These are phyloP conservation scores for Heliophila coronopifolia DNA, from an alignment of 441 rosid genomes.

Conservation along the genomic window DNA sequence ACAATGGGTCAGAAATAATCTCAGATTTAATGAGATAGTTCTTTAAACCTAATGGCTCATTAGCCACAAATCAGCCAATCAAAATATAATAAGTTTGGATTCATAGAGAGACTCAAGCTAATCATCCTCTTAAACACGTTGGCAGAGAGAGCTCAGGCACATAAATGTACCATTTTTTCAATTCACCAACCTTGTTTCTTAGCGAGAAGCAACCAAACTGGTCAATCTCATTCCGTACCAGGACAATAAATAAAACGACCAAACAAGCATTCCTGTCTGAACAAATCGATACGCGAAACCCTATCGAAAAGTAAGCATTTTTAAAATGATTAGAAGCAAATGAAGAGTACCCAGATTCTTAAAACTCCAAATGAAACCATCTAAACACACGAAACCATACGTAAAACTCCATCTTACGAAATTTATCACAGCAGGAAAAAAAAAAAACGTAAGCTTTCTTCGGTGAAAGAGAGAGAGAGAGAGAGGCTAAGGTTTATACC, in stretches of 20 bases:
- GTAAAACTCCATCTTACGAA: not conserved
- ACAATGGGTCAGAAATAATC: not conserved
- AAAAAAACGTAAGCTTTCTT: slow-evolving; percentile 4
- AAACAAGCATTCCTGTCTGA: not conserved
- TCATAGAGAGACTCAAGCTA: slow-evolving; percentile 14
- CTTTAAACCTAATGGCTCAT: not conserved
- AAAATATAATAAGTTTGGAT: not conserved
- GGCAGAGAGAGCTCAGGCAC: not conserved
- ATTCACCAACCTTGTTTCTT: not conserved
- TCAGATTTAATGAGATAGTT: not conserved
- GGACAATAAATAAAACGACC: not conserved
- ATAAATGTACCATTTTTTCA: not conserved
- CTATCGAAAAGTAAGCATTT: slow-evolving; percentile 10
- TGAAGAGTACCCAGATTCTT: slow-evolving; percentile 8
- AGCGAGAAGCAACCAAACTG: not conserved
- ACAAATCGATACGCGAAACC: slow-evolving; percentile 11
- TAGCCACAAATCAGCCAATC: not conserved
- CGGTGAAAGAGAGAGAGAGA: slow-evolving; percentile 8
- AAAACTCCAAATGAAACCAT: not conserved
- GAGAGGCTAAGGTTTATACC: slow-evolving; percentile 10
- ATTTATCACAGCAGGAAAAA: slow-evolving; percentile 13
- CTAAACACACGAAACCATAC: not conserved
- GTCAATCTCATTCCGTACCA: not conserved
- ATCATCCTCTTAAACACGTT: not conserved
- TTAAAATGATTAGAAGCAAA: slow-evolving; percentile 9